A percentile compares a stretch with the other conserved stretches of the same genome.
These are phyloP conservation scores for Cercospora zeae-maydis DNA, from an alignment of 2,329 filamentous ascomycete genomes.

Conservation along the genomic window DNA sequence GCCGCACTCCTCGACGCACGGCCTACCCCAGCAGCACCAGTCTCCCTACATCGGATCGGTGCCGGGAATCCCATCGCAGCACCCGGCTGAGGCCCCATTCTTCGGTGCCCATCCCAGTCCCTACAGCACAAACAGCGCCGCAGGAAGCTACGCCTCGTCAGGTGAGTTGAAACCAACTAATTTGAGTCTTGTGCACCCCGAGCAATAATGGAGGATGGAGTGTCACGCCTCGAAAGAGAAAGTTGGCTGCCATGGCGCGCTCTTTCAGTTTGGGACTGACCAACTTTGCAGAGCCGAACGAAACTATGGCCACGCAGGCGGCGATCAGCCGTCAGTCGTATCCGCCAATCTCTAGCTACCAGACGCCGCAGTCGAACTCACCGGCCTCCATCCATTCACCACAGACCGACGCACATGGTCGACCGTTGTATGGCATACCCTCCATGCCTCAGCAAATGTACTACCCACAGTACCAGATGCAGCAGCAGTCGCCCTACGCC, in stretches of 20 bases:
- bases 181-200: slow-evolving; percentile 18
- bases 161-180: slow-evolving; percentile 55
- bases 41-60: slow-evolving; percentile 65
- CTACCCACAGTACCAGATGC: slow-evolving; percentile 54
- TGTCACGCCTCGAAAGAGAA: slow-evolving; percentile 3
- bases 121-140: slow-evolving; percentile 77
- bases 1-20: slow-evolving; percentile 60
- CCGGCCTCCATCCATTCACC: slow-evolving; percentile 89
- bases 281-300: slow-evolving; percentile 66
- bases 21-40: slow-evolving; percentile 49
- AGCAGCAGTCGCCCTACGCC: slow-evolving; percentile 54
- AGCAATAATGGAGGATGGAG: slow-evolving; percentile 16
- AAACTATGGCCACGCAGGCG: slow-evolving; percentile 61
- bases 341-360: slow-evolving; percentile 74
- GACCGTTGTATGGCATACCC: slow-evolving; percentile 80
- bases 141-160: slow-evolving; percentile 81
- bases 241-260: slow-evolving; percentile 22
- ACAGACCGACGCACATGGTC: slow-evolving; percentile 81
- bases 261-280: slow-evolving; percentile 43
- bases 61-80: slow-evolving; percentile 60
- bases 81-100: slow-evolving; percentile 64
- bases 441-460: slow-evolving; percentile 86
- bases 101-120: slow-evolving; percentile 77
- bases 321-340: slow-evolving; percentile 67
- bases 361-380: slow-evolving; percentile 92